Conservation (phyloP, 129 eudicot genomes). For the Lactuca sativa region DNA sequence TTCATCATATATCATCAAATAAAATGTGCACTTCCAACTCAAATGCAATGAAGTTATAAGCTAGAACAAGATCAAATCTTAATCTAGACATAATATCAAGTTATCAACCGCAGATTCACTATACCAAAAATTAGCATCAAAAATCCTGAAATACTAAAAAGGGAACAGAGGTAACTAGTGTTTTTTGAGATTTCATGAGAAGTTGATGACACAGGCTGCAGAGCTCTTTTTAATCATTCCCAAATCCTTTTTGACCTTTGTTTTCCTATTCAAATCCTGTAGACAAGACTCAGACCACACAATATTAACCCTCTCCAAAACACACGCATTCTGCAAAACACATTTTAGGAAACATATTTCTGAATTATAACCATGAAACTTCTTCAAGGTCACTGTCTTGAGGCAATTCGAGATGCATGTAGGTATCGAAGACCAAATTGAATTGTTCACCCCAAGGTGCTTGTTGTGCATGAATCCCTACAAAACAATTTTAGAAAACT, state of each 20-base stretch:
- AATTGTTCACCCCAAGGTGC: neutral
- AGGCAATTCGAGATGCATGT: conserved; percentile 33
- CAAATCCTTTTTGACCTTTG: conserved; percentile 32
- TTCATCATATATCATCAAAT: too few relatives aligned
- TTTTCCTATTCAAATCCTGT: conserved; percentile 24
- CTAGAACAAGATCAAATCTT: too few relatives aligned
- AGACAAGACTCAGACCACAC: conserved; percentile 29
- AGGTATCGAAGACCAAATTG: conserved; percentile 16
- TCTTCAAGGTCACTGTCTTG: conserved; percentile 32
- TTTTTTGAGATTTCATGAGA: conserved; percentile 31
- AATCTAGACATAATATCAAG: too few relatives aligned
- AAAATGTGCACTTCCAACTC: too few relatives aligned
- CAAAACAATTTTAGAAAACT: too few relatives aligned
- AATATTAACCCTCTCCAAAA: conserved; percentile 43
- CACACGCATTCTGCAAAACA: conserved; percentile 32
- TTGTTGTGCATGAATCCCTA: neutral
- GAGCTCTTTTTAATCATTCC: conserved; percentile 30
- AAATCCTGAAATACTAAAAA: conserved; percentile 13
- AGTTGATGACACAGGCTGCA: conserved; percentile 27
- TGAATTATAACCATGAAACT: conserved; percentile 30
- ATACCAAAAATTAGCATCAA: too few relatives aligned
- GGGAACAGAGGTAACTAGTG: too few relatives aligned
- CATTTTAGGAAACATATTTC: conserved; percentile 35
- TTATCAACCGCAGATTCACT: too few relatives aligned
- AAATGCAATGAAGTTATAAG: too few relatives aligned